A percentile compares a stretch with the other conserved stretches of the same genome.
Conservation (phyloP, 768 basidiomycete genomes). For the Mycena leptocephala region DNA sequence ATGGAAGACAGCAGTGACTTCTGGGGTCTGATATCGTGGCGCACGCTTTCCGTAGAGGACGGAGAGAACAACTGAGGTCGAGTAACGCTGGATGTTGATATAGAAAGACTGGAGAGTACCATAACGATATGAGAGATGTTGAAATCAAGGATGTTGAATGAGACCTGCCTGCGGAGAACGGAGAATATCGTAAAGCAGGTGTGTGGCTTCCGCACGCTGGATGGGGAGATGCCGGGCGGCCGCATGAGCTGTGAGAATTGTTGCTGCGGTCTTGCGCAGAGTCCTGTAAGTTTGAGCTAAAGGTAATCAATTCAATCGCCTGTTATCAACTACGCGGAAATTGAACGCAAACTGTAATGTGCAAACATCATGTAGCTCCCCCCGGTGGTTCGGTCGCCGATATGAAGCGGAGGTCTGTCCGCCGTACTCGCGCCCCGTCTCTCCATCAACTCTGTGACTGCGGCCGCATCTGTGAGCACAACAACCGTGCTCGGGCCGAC, state of each 20-base stretch:
- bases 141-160: neutral
- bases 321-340: too few relatives aligned
- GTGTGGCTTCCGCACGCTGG: constrained; percentile 46
- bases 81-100: constrained; percentile 26
- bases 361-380: neutral
- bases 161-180: constrained; percentile 40
- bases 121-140: too few relatives aligned
- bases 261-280: constrained; percentile 30
- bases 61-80: constrained; percentile 14
- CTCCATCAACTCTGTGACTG: neutral
- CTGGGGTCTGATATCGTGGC: constrained; percentile 20
- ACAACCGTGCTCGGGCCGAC: too few relatives aligned
- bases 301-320: too few relatives aligned
- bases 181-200: constrained; percentile 48
- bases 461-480: neutral
- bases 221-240: constrained; percentile 38
- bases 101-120: constrained; percentile 41
- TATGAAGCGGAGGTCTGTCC: neutral
- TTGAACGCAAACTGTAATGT: neutral
- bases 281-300: too few relatives aligned
- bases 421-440: neutral
- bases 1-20: constrained; percentile 25
- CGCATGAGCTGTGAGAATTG: constrained; percentile 40
- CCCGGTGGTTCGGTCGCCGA: neutral
- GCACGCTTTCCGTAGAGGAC: neutral